Percentiles rank a stretch among this genome's conserved stretches.
phyloP scores from a whole-genome alignment of 441 rosid species.

The Pelargonium myrrhifolium region DNA sequence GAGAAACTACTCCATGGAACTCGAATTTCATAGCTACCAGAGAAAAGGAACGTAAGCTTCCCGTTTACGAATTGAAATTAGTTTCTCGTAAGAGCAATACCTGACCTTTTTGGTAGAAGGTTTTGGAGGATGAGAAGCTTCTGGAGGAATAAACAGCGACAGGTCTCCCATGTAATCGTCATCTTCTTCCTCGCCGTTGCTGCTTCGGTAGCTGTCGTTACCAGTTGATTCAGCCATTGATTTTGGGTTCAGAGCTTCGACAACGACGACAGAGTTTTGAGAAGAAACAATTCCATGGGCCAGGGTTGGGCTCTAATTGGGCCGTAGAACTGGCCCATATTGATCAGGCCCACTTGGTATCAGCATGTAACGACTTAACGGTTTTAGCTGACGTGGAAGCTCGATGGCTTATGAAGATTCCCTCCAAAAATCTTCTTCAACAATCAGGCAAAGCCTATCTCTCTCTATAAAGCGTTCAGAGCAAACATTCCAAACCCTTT shows the following conservation, averaged over 20 bases:
- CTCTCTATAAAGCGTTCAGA: slow-evolving; percentile 5
- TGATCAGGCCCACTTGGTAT: not conserved
- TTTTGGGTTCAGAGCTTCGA: slow-evolving; percentile 1
- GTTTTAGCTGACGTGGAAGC: slow-evolving; percentile 6
- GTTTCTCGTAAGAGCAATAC: not conserved
- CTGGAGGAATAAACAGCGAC: slow-evolving; percentile 59
- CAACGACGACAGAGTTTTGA: not conserved
- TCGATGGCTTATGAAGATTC: not conserved
- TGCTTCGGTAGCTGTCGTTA: not conserved
- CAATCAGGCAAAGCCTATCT: not conserved
- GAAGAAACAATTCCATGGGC: slow-evolving; percentile 3
- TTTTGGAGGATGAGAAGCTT: slow-evolving; percentile 33
- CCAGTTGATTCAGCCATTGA: slow-evolving; percentile 4
- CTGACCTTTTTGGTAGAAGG: slow-evolving; percentile 36
- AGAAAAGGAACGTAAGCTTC: not conserved
- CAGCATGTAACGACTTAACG: slow-evolving; percentile 1
- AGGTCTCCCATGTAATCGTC: slow-evolving; percentile 31
- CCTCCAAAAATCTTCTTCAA: not conserved
- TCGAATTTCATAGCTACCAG: not conserved
- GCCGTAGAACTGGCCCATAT: not conserved
- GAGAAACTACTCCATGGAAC: not conserved
- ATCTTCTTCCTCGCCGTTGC: not conserved
- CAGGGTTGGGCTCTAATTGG: too few relatives aligned
- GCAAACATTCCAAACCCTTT: slow-evolving; percentile 9
- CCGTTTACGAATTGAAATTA: not conserved